Evolutionary conservation across 176 grass and related monocot genomes (phyloP).

Genomic region (Coix lacrymajobi): DNA sequence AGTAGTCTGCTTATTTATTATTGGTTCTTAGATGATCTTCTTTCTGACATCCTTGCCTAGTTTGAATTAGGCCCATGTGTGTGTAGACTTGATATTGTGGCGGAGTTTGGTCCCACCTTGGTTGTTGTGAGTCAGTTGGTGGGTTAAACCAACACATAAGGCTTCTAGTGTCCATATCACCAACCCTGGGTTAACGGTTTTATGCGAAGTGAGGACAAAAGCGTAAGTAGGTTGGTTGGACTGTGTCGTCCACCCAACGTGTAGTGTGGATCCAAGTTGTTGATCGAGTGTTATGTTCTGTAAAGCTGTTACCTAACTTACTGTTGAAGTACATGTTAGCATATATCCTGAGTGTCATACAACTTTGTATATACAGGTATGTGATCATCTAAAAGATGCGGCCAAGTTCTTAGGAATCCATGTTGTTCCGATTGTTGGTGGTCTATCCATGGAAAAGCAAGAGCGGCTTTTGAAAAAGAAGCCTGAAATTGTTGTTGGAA

Average conservation of each 20-base stretch:
- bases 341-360: background rate
- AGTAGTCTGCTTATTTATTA: background rate
- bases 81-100: background rate
- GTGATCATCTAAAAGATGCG: constrained; percentile 76
- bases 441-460: constrained; percentile 91
- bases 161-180: background rate
- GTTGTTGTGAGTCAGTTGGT: background rate
- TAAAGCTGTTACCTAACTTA: background rate
- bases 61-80: background rate
- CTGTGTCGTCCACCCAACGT: background rate
- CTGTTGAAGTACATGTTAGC: background rate
- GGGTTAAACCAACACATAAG: background rate
- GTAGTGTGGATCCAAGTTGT: background rate
- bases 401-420: constrained; percentile 69
- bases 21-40: constrained; percentile 9
- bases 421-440: constrained; percentile 81
- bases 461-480: constrained; percentile 74
- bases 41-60: background rate
- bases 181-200: background rate
- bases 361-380: constrained; percentile 52
- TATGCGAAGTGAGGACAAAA: background rate
- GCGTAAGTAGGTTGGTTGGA: background rate
- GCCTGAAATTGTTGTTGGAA: constrained; percentile 92
- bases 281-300: background rate
- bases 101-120: background rate